Evolutionary conservation across 371 early-diverging fungal species (phyloP), one percentile per base, ranked within the genome.

Genomic region (Quaeritorhiza haematococci): DNA sequence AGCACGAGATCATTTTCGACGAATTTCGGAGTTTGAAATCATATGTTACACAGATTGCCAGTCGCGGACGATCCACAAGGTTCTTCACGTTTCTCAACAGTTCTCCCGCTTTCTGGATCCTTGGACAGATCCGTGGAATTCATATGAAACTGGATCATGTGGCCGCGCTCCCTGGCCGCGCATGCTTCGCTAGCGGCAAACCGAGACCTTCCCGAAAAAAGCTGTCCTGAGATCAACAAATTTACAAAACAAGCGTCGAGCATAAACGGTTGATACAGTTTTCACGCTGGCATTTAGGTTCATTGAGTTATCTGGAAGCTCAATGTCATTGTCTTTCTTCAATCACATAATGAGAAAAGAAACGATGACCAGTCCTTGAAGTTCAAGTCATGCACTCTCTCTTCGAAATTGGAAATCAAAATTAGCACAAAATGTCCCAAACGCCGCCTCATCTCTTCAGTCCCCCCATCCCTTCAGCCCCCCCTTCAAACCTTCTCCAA

Each of bases 401-500:
- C 13, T 19, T 13, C 19, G 19, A 38, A 19, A 38, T 13, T 38
- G 13, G 19, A 13, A 13, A 38, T 38, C 19, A 19, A 13, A 13
- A 38, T 38, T 19, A 38, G 13, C 38, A 38, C 38, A 38, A 38
- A 38, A 38, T 38, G 38, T 38, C 38, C 19, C 38, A 13, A 13
- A 13, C 38, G 38, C 38, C 10, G 19, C 10, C 38, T 19, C 38
- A 38, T 38, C 13, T 13, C 19, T 13, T 13, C 19, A 13, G 13
- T 38, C 38, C 19, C 19, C 38, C 38, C 38, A 13, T 38, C 19
- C 38, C 10, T 38, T 47, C 48, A 35, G 46, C 38, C 29, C 43
- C n/a, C n/a, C 26, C 47, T 15, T 53, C 27, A 34, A 32, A 43
- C 49, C 33, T 35, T 59, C 21, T 88, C 80, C 55, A 94, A 67